phyloP scores from a whole-genome alignment of 148 eudicot species.

The Camellia granthamiana region DNA sequence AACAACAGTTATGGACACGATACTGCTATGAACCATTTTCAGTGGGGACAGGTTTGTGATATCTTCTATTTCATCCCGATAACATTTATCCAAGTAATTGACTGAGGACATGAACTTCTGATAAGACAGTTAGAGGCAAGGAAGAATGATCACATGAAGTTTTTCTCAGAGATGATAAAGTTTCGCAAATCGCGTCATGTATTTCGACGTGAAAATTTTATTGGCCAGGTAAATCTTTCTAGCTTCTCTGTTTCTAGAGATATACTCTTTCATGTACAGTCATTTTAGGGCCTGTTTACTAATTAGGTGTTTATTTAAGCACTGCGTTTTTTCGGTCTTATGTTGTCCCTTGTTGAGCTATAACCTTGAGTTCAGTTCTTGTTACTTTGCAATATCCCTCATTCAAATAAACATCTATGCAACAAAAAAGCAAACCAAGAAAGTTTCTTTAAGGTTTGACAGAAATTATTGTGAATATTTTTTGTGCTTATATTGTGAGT shows the following conservation, averaged over 20 bases:
- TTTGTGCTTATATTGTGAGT: neutral
- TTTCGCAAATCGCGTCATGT: constrained; percentile 51
- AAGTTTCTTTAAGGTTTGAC: neutral
- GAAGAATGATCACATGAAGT: constrained; percentile 65
- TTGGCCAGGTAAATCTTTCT: constrained; percentile 47
- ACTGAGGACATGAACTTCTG: constrained; percentile 16
- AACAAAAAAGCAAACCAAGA: neutral
- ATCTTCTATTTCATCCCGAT: constrained; percentile 4
- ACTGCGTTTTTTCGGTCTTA: neutral
- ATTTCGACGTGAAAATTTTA: constrained; percentile 63
- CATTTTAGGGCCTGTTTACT: neutral
- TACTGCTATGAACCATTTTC: constrained; percentile 75
- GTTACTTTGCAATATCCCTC: neutral
- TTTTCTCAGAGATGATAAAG: constrained; percentile 80
- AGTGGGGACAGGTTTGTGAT: constrained; percentile 77
- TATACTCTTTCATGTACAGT: neutral
- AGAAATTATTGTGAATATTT: neutral
- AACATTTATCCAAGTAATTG: neutral
- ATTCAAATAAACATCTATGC: constrained; percentile 2
- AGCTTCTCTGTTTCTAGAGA: constrained; percentile 1
- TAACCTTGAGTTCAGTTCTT: neutral
- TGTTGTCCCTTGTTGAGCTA: constrained; percentile 6
- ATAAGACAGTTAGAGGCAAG: constrained; percentile 60
- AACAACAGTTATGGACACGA: constrained; percentile 99
- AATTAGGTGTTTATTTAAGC: neutral